Conservation (phyloP, 352 stramenopile genomes). For the Peronospora destructor region DNA sequence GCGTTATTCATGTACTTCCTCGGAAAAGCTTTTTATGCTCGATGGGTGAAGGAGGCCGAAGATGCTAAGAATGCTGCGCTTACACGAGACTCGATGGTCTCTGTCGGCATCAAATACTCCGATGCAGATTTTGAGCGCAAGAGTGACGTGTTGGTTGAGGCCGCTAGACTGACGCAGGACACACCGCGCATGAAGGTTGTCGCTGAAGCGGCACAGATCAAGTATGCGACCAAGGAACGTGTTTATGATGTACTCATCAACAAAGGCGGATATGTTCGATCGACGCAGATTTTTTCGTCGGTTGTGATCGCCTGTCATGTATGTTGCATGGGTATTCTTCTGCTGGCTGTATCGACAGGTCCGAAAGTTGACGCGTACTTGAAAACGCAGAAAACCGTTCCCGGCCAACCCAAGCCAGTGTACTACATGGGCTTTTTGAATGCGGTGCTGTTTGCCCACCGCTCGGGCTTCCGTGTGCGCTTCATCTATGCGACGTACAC, state of each 20-base stretch:
- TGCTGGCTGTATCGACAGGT: constrained; percentile 54
- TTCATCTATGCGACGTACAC: constrained; percentile 77
- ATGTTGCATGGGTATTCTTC: constrained; percentile 60
- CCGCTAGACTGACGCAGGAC: constrained; percentile 7
- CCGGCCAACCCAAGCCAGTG: constrained; percentile 57
- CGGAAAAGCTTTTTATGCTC: constrained; percentile 62
- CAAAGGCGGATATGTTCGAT: constrained; percentile 76
- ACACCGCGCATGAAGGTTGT: constrained; percentile 38
- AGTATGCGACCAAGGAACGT: constrained; percentile 42
- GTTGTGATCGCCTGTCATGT: constrained; percentile 66
- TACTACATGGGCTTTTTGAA: constrained; percentile 85
- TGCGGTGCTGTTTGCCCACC: constrained; percentile 67
- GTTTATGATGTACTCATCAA: constrained; percentile 56
- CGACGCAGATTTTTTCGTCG: constrained; percentile 67
- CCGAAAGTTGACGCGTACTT: constrained; percentile 25
- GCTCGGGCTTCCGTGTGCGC: constrained; percentile 68
- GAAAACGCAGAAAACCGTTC: constrained; percentile 11
- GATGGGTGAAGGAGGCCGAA: constrained; percentile 61
- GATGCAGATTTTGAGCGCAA: constrained; percentile 10
- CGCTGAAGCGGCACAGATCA: constrained; percentile 38
- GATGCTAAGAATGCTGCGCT: constrained; percentile 56
- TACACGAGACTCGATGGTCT: constrained; percentile 27
- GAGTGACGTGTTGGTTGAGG: constrained; percentile 10
- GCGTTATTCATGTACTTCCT: constrained; percentile 76
- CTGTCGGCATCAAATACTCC: constrained; percentile 22